Evolutionary conservation across 1,284 basidiomycete species (phyloP).

Genomic region (Trametes polyzona): DNA sequence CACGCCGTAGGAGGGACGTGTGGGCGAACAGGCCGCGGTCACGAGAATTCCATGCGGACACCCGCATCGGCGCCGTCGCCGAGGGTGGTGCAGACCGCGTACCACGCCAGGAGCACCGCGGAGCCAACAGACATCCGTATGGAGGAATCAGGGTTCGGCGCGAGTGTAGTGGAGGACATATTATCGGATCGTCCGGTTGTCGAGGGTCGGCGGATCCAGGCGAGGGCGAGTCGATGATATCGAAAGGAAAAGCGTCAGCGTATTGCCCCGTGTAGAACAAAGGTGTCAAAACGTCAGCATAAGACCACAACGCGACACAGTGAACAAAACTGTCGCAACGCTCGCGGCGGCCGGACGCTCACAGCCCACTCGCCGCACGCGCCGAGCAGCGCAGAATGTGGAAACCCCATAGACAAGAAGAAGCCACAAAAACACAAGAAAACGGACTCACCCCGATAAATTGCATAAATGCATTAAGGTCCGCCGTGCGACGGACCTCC

Average conservation of each 20-base stretch:
- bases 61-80: constrained; percentile 5
- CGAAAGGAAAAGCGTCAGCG: constrained; percentile 4
- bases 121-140: constrained; percentile 14
- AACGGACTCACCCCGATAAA: constrained; percentile 48
- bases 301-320: background rate
- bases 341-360: background rate
- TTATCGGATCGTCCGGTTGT: too few relatives aligned
- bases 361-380: background rate
- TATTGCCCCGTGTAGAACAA: background rate
- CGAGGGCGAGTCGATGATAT: background rate
- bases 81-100: constrained; percentile 1
- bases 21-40: constrained; percentile 6
- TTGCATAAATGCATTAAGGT: constrained; percentile 47
- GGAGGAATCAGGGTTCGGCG: background rate
- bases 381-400: background rate
- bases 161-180: background rate
- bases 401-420: background rate
- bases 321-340: background rate
- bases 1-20: constrained; percentile 4
- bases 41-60: constrained; percentile 1
- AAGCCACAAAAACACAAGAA: background rate
- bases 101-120: background rate
- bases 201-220: background rate
- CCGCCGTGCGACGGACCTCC: constrained; percentile 1
- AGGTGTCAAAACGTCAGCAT: background rate